Evolutionary conservation across 2,329 filamentous ascomycete species (phyloP).

Genomic region (Thelonectria olida): DNA sequence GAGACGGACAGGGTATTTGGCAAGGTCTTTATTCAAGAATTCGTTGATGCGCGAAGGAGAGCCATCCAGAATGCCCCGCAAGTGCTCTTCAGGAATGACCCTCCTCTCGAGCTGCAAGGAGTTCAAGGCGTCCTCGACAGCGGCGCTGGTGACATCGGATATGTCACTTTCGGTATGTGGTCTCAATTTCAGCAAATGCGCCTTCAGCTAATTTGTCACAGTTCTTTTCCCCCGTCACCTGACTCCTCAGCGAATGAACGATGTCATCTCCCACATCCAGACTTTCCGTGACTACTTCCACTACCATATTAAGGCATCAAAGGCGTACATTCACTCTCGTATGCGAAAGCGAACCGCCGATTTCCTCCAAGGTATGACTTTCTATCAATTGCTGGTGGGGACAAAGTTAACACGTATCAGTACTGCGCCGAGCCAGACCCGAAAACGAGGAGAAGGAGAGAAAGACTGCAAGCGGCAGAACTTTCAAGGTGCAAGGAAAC

Average conservation of each 20-base stretch:
- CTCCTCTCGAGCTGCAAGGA: constrained; percentile 88
- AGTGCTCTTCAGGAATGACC: constrained; percentile 94
- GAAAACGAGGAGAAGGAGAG: constrained; percentile 97
- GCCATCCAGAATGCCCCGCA: constrained; percentile 98
- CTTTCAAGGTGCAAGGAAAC: constrained; percentile 72
- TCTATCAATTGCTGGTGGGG: background rate
- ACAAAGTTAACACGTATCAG: constrained; percentile 57
- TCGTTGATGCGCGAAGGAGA: constrained; percentile 93
- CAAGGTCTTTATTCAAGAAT: constrained; percentile 98
- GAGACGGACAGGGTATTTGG: constrained; percentile 98
- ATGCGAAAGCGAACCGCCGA: constrained; percentile 98
- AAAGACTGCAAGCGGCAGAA: constrained; percentile 96
- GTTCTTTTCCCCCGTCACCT: constrained; percentile 97
- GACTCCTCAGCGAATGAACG: constrained; percentile 86
- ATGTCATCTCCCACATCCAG: constrained; percentile 98
- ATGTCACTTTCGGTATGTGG: constrained; percentile 90
- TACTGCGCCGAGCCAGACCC: constrained; percentile 93
- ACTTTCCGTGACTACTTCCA: constrained; percentile 99
- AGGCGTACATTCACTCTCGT: constrained; percentile 97
- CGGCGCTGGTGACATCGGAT: constrained; percentile 88
- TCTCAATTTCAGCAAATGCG: background rate
- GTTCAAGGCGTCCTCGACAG: constrained; percentile 83
- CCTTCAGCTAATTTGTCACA: constrained; percentile 48
- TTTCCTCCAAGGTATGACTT: constrained; percentile 88
- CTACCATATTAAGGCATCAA: constrained; percentile 99